Evolutionary conservation across 2,329 filamentous ascomycete species (phyloP), one percentile per base, ranked within the genome.

Genomic region (Colletotrichum sp.): DNA sequence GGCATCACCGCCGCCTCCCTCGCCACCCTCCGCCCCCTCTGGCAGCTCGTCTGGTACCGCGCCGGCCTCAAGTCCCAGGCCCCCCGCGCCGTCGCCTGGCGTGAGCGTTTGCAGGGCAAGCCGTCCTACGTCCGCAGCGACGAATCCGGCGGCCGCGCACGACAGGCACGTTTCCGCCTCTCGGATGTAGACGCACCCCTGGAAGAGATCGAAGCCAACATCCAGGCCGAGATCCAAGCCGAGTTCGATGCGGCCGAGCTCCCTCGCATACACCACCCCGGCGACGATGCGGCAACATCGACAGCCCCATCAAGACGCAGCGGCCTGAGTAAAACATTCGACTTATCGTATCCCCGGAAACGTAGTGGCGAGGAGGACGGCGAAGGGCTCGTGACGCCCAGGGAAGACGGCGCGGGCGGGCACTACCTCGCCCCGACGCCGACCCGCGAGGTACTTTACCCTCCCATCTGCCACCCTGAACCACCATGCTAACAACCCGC

Each of bases 11-110:
- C 86, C 9, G 82, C 85, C 8, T 83, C 80, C 1, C 69, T 85
- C 3, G 86, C 86, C 8, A 88, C 86, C 2, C 83, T 88, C 2
- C 81, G 82, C 15, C 85, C 86, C 2, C 84, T 86, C 16, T 76
- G 73, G 76, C 69, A 69, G 6, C 69, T 77, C 8, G n/a, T 77
- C 2, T 59, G 65, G 61, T 71, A 75, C 30, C 75, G 71, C 16
- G 44, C 66, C n/a, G 75, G 66, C 9, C 16, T 63, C 52, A 61
- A 61, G 19, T 52, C 71, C 8, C 71, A 63, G 8, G 36, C 75
- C 15, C 75, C 75, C n/a, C 71, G 62, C 9, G 57, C 36, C 30
- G 9, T 71, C 2, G 61, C 57, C 9, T 75, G 75, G 75, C 75
- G 75, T 1, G 75, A 77, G 57, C 65, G 52, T 15, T 27, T 63